These are phyloP conservation scores for Adansonia gregorii DNA, from an alignment of 441 rosid genomes.

Conservation along the genomic window DNA sequence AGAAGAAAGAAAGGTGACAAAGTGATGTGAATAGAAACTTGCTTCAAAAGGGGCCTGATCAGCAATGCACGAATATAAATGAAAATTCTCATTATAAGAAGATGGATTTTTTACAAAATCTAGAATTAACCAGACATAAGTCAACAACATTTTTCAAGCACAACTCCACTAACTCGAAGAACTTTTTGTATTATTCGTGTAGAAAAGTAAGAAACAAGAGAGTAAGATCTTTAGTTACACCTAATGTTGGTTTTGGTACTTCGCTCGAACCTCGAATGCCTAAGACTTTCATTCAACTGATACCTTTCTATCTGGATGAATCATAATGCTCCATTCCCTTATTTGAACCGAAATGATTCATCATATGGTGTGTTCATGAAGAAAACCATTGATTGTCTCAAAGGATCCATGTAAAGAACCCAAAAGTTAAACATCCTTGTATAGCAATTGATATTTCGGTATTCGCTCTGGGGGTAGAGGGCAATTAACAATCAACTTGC, in stretches of 20 bases:
- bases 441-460: slow-evolving; percentile 76
- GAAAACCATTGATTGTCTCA: not conserved
- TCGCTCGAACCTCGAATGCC: not conserved
- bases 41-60: not conserved
- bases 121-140: not conserved
- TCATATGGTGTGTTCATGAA: not conserved
- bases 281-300: not conserved
- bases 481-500: slow-evolving; percentile 71
- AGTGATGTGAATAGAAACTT: not conserved
- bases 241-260: not conserved
- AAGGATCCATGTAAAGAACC: not conserved
- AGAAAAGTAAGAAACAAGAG: not conserved
- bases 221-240: not conserved
- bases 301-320: not conserved
- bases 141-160: not conserved
- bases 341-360: not conserved
- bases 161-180: not conserved
- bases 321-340: not conserved
- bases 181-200: not conserved
- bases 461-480: slow-evolving; percentile 75
- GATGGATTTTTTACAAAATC: not conserved
- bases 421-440: slow-evolving; percentile 56
- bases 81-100: not conserved
- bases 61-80: not conserved
- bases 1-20: not conserved